phyloP scores from a whole-genome alignment of 352 stramenopile species.

The Aphanomyces invadans region DNA sequence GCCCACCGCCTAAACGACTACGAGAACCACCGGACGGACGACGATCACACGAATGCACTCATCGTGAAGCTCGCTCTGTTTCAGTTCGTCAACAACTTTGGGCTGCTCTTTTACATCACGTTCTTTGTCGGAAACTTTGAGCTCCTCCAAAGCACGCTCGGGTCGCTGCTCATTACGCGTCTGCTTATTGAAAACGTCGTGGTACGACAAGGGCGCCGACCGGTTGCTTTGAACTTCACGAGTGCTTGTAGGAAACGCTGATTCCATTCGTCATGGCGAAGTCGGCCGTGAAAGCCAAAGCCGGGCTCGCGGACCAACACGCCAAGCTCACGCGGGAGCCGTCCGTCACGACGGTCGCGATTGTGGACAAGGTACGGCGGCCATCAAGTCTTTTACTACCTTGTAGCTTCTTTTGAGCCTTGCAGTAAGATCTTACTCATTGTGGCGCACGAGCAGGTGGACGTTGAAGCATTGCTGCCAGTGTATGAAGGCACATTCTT shows the following conservation, averaged over 20 bases:
- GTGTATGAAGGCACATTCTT: conserved; percentile 85
- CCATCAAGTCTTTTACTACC: too few relatives aligned
- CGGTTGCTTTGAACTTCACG: neutral
- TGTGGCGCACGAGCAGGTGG: conserved; percentile 19
- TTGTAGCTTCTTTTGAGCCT: neutral
- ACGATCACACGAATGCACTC: conserved; percentile 83
- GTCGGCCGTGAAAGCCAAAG: conserved; percentile 78
- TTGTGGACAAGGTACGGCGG: conserved; percentile 42
- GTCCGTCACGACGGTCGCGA: conserved; percentile 37
- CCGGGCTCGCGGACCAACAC: conserved; percentile 31
- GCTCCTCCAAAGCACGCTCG: conserved; percentile 86
- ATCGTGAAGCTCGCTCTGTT: conserved; percentile 98
- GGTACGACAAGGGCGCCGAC: neutral
- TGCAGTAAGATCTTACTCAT: neutral
- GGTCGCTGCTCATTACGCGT: conserved; percentile 72
- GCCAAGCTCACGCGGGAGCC: conserved; percentile 56
- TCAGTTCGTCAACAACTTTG: conserved; percentile 97
- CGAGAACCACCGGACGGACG: conserved; percentile 89
- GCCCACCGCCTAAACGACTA: conserved; percentile 90
- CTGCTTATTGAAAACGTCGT: conserved; percentile 60
- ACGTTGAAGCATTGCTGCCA: conserved; percentile 70
- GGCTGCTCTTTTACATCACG: conserved; percentile 93
- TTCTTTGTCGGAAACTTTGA: conserved; percentile 86
- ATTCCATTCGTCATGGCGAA: conserved; percentile 71
- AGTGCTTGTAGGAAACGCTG: conserved; percentile 71